Conservation (phyloP, 768 basidiomycete genomes). For the Coprinopsis sp. region DNA sequence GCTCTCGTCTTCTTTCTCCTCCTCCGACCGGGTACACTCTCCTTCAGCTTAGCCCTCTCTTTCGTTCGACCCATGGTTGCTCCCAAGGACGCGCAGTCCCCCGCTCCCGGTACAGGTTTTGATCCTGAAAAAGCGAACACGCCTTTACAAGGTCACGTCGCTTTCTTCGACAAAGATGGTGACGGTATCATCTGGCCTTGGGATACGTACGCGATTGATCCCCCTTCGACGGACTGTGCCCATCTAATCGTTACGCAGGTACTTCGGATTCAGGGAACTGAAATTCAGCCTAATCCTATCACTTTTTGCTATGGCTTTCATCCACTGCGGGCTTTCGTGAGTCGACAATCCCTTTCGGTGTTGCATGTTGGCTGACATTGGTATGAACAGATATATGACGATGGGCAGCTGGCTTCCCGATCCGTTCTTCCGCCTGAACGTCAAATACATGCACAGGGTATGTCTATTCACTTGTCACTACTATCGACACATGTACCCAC, state of each 20-base stretch:
- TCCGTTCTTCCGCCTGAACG: conserved; percentile 38
- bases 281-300: conserved; percentile 35
- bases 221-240: not conserved
- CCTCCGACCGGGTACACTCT: no score
- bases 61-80: no score
- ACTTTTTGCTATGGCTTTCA: conserved; percentile 30
- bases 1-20: no score
- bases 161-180: conserved; percentile 41
- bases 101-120: conserved; percentile 29
- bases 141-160: conserved; percentile 38
- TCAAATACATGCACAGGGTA: conserved; percentile 37
- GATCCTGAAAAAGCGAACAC: conserved; percentile 27
- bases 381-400: conserved; percentile 31
- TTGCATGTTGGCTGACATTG: not conserved
- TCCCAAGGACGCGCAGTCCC: conserved; percentile 22
- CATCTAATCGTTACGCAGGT: conserved; percentile 21
- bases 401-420: conserved; percentile 35
- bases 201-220: conserved; percentile 33
- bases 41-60: no score
- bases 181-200: conserved; percentile 44
- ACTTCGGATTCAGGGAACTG: conserved; percentile 32
- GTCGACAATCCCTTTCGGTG: conserved; percentile 11
- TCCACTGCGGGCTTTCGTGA: conserved; percentile 39
- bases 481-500: not conserved
- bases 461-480: not conserved